Base-by-base conservation (phyloP, 164 flowering plant genomes). In the Vitis rupestris region DNA sequence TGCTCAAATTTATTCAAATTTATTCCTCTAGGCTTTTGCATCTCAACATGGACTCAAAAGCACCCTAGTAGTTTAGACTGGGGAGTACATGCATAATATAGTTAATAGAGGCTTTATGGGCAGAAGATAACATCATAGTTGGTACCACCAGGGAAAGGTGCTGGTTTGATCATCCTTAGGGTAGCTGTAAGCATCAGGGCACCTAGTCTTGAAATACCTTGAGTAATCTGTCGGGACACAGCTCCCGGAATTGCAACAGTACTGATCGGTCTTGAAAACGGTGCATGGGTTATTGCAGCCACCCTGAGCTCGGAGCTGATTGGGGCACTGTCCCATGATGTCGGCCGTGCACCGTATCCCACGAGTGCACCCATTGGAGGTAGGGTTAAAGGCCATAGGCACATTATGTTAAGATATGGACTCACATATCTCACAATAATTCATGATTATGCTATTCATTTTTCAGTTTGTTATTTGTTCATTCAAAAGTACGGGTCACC, bases 221-320 rank as follows among this genome's bases (percentile, higher is more conserved):
- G 91, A 87, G 59, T 50, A 75, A 49, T 47, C 8, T 0, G 89
- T 87, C 0, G 91, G 81, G 3, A 63, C 73, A 69, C 87, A 84
- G 37, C 27, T 77, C 0, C 75, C 80, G 1, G 75, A 31, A 29
- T 29, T 80, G 76, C 87, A 84, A 47, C 91, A 87, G 55, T 79
- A 83, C 29, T 81, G 14, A n/a, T 79, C 67, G n/a, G 86, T 85
- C 70, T 74, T 82, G 66, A 74, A 87, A 6, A 80, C 86, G 7
- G 86, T 84, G 73, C 91, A 87, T 0, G 91, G 86, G 73, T 81
- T 81, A 63, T 85, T 81, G 44, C 89, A 87, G 2, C 89, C 87
- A 1, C 86, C 83, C 0, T 79, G 72, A 0, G 77, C 78, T 52
- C 61, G 53, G 19, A 81, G 50, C 66, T 78, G 58, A 8, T 6